Evolutionary conservation across 2,329 filamentous ascomycete genomes (phyloP).

Genomic region (Trichocomaceae sp.): DNA sequence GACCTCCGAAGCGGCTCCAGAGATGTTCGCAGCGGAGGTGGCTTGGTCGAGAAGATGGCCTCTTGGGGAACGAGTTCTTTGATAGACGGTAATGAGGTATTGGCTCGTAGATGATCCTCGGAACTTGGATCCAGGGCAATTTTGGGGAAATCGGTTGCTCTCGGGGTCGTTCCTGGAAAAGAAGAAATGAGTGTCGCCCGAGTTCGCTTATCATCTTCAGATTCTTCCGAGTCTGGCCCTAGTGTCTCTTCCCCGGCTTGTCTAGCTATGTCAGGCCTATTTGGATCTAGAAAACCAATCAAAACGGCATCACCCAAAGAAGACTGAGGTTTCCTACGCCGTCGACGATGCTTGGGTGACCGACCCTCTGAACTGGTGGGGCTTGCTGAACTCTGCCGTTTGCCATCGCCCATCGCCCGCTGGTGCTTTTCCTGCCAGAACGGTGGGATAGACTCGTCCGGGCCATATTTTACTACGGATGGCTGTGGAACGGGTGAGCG

Average conservation of each 20-base stretch:
- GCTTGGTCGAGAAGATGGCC: background rate
- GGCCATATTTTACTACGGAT: conserved; percentile 26
- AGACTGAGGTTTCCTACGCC: conserved; percentile 21
- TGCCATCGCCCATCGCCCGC: conserved; percentile 18
- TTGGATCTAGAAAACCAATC: conserved; percentile 58
- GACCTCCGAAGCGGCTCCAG: background rate
- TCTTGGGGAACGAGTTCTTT: conserved; percentile 5
- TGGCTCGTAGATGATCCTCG: background rate
- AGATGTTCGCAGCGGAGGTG: background rate
- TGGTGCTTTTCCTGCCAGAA: conserved; percentile 22
- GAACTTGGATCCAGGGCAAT: background rate
- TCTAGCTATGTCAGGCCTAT: conserved; percentile 58
- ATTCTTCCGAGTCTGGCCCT: conserved; percentile 25
- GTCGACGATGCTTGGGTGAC: conserved; percentile 31
- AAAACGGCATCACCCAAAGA: conserved; percentile 60
- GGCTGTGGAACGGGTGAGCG: conserved; percentile 33
- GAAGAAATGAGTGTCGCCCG: background rate
- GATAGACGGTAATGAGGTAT: conserved; percentile 7
- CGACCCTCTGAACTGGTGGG: conserved; percentile 27
- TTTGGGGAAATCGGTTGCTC: conserved; percentile 1
- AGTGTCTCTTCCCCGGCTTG: conserved; percentile 51
- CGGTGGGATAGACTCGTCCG: conserved; percentile 28
- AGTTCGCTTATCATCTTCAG: conserved; percentile 16
- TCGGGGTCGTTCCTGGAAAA: background rate
- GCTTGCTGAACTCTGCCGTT: conserved; percentile 20